These are phyloP conservation scores for Alternaria hordeiaustralica DNA, from an alignment of 2,329 filamentous ascomycete species.

Conservation along the genomic window DNA sequence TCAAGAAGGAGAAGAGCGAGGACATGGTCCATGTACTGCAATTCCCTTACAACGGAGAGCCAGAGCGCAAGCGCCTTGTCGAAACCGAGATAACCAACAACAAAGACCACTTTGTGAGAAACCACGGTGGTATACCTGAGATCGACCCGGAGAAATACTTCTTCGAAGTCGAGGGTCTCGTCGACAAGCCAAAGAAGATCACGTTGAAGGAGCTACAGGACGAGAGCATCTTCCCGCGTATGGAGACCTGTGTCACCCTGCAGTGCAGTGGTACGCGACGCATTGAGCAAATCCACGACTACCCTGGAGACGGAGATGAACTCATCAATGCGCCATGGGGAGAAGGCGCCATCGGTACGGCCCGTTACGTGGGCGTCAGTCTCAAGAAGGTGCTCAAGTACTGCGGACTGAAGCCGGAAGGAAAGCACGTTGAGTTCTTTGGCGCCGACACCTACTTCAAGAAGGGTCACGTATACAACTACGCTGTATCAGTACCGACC, in stretches of 20 bases:
- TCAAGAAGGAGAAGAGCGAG: slow-evolving; percentile 53
- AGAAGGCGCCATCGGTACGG: slow-evolving; percentile 70
- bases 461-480: slow-evolving; percentile 69
- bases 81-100: slow-evolving; percentile 68
- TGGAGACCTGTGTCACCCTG: slow-evolving; percentile 65
- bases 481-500: slow-evolving; percentile 70
- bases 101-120: slow-evolving; percentile 69
- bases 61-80: slow-evolving; percentile 59
- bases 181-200: slow-evolving; percentile 63
- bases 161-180: slow-evolving; percentile 66
- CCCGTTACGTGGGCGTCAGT: slow-evolving; percentile 67
- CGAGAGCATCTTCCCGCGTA: slow-evolving; percentile 65
- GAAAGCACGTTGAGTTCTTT: slow-evolving; percentile 70
- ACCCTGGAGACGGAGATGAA: slow-evolving; percentile 72
- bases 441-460: slow-evolving; percentile 79
- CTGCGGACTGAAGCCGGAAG: slow-evolving; percentile 64
- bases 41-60: slow-evolving; percentile 58
- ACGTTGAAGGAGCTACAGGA: slow-evolving; percentile 67
- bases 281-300: slow-evolving; percentile 70
- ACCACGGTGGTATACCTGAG: slow-evolving; percentile 73
- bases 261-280: slow-evolving; percentile 74
- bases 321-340: slow-evolving; percentile 51
- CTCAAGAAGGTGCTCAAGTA: slow-evolving; percentile 74
- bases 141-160: slow-evolving; percentile 65
- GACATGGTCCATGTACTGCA: slow-evolving; percentile 58